Evolutionary conservation across 163 green algal species (phyloP), one percentile per base, ranked within the genome.

Genomic region (Scenedesmus sp.): DNA sequence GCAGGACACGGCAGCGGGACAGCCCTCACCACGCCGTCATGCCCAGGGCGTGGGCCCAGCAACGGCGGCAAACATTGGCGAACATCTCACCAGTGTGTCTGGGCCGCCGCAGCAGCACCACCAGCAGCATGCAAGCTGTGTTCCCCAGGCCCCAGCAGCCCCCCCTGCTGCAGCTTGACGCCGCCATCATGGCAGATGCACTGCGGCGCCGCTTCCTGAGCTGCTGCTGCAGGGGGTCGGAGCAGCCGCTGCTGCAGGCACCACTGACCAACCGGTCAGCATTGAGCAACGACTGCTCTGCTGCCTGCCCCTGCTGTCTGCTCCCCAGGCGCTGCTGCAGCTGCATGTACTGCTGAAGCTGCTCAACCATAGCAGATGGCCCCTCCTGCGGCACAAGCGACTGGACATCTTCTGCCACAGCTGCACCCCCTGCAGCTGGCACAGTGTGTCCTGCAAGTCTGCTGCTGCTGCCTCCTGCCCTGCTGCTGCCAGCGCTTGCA

Each of bases 231-330:
- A 85, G 43, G 43, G 83, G 83, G 61, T 89, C 83, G 12, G 83
- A 72, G 83, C 83, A 89, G 83, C 83, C 82, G 59, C 59, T 37
- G 43, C 59, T 89, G 83, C 83, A 81, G 40, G 16, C 42, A 40
- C 59, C 59, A 16, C 83, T 89, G 83, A n/a, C 59, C 15, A n/a
- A 6, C 1, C 37, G 16, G 33, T 46, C 73, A 33, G 51, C 35
- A 10, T 44, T 37, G 0, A 82, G 40, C 65, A 40, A 40, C 3
- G 65, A 42, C 65, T 24, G 46, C 42, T 72, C 46, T 43, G 37
- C 79, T 65, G 79, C 43, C n/a, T 37, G 30, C 81, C 30, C n/a
- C 53, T 72, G 42, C 46, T 70, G 44, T 12, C 26, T 70, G 33
- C 37, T 49, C n/a, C 12, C 43, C 49, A 70, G 24, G 12, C 30